A percentile compares a stretch with the other conserved stretches of the same genome.
Conservation (phyloP, 352 stramenopile genomes). For the Peronospora tabacina region DNA sequence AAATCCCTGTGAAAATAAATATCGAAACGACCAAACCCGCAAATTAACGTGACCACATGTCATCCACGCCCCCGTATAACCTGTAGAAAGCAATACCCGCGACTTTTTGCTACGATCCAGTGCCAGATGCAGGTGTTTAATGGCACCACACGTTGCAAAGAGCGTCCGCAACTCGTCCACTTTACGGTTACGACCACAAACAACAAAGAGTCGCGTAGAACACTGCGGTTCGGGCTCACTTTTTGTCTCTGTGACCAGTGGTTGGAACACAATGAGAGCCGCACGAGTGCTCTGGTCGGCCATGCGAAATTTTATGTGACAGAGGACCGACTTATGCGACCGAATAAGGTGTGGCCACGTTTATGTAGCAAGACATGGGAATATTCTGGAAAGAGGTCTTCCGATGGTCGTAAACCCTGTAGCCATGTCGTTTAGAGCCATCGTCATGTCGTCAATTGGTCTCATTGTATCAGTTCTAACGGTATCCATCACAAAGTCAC, state of each 20-base stretch:
- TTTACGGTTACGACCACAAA: constrained; percentile 60
- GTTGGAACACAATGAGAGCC: neutral
- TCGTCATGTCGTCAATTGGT: too few species aligned
- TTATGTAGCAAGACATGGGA: neutral
- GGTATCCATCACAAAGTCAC: too few species aligned
- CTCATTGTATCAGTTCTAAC: too few species aligned
- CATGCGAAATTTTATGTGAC: neutral
- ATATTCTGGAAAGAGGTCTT: neutral
- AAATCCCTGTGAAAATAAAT: constrained; percentile 42
- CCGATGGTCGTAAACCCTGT: too few species aligned
- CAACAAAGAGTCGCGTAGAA: constrained; percentile 44
- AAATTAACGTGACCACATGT: too few species aligned
- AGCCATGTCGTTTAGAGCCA: too few species aligned
- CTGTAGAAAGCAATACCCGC: constrained; percentile 21
- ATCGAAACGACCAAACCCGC: neutral
- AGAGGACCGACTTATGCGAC: neutral
- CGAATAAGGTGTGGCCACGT: neutral
- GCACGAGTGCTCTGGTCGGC: neutral
- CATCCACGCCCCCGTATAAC: too few species aligned
- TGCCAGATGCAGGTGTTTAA: constrained; percentile 61
- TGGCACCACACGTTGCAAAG: constrained; percentile 48
- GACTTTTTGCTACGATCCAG: constrained; percentile 76
- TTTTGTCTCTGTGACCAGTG: too few species aligned
- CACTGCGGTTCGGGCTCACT: neutral
- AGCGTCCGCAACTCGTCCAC: constrained; percentile 54